Evolutionary conservation across 108 stramenopile species (phyloP).

Genomic region (Skeletonema costatum): DNA sequence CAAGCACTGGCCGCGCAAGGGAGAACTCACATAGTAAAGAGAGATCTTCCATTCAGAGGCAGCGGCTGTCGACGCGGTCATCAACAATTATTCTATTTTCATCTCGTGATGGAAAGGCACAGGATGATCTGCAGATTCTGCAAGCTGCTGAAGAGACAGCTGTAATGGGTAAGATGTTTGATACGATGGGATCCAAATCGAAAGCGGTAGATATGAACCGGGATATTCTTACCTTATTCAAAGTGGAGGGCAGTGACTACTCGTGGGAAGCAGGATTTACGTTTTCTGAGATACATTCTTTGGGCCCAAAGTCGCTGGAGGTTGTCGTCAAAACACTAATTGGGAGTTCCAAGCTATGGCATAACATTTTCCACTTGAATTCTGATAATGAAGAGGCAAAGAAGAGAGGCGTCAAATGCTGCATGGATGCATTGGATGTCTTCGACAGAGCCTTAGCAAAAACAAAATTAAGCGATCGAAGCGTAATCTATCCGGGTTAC

Average conservation of each 20-base stretch:
- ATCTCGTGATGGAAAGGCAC: background rate
- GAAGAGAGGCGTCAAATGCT: background rate
- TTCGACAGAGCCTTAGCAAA: constrained; percentile 1
- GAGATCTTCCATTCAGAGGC: background rate
- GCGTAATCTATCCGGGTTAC: background rate
- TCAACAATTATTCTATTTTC: background rate
- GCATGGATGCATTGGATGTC: background rate
- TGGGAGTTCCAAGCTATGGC: background rate
- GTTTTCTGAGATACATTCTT: background rate
- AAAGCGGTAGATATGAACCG: background rate
- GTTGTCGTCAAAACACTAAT: constrained; percentile 3
- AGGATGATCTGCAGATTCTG: background rate
- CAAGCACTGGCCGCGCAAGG: background rate
- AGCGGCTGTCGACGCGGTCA: too few relatives aligned
- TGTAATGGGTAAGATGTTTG: constrained; percentile 1
- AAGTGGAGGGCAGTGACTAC: background rate
- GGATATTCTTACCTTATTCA: constrained; percentile 7
- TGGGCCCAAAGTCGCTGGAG: background rate
- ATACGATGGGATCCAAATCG: background rate
- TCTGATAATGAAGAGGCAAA: background rate
- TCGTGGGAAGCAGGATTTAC: constrained; percentile 1
- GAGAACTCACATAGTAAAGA: background rate
- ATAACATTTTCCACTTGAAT: background rate
- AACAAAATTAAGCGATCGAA: background rate
- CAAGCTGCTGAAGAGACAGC: background rate